Base-by-base conservation (phyloP, 139 green algal species). In the Micractinium conductrix region DNA sequence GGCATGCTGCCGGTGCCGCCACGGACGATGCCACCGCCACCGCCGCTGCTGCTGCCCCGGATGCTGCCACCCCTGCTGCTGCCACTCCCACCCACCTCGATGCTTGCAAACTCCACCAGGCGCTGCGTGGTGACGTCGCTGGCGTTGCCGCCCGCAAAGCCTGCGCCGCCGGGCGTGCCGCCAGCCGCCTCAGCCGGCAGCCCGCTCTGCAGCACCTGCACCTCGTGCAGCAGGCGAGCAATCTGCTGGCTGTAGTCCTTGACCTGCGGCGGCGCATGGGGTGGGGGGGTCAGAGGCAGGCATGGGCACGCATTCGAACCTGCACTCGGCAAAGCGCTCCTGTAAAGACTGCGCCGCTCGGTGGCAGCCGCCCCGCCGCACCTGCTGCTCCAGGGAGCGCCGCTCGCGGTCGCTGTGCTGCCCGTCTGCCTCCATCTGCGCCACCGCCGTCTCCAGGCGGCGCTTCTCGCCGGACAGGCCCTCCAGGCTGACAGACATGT, bases 161-260 rank as follows among this genome's bases (percentile, higher is more conserved):
- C 3, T 74, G 26, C 68, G 40, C 24, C 35, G 58, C 58, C 53
- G 78, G 53, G 48, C 33, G 35, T n/a, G 28, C 5, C 69, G 73
- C 53, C 55, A 22, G 80, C 80, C 30, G 38, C 79, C 58, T 53
- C 37, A 17, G n/a, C 37, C 5, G 81, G 28, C 58, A 79, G 58
- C 40, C 84, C 81, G 10, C n/a, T 71, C 68, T 84, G 53, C 68
- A 81, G 37, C 43, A 28, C 30, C 76, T 91, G 84, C 72, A 79
- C 50, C 80, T 92, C 78, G 80, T 87, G 80, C 78, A 92, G 33
- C 67, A 92, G 69, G 22, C 60, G 44, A 1, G 73, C 42, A 30
- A 92, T 71, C 86, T 92, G 88, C 73, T 85, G 79, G n/a, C 58
- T 55, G 68, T 91, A 63, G 85, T 92, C 88, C 71, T 80, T 80